Evolutionary conservation across 768 basidiomycete genomes (phyloP), one percentile per base, ranked within the genome.

Genomic region (Boletus bicolor): DNA sequence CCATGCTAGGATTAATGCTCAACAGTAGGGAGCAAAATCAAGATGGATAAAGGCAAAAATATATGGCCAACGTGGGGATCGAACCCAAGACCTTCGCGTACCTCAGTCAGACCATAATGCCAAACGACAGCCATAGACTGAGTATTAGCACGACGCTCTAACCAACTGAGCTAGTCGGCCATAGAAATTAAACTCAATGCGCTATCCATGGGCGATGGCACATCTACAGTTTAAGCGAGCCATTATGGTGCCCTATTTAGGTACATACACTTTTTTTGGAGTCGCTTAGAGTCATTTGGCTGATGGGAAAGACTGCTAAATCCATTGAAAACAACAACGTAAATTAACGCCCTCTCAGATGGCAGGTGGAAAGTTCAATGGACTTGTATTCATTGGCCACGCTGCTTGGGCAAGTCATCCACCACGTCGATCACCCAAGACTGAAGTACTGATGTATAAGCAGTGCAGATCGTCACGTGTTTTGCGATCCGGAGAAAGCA

Each of bases 121-220:
- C 10, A 21, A 45, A 19, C 0, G 3, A 52, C 42, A 19, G 4
- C 34, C 53, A 19, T 4, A 1, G 12, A 35, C 51, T 7, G 53
- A 58, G 60, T 70, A 72, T 66, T 88, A 89, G 86, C 83, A 86
- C 86, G 82, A 88, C 86, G 87, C 87, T 89, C 87, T 89, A 89
- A 89, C 87, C 88, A 89, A 77, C 88, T 90, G 87, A 90, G 88
- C 87, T 88, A 89, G 85, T 82, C 87, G 86, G 87, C 87, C 86
- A 0, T 47, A 28, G 26, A 4, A 19, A n/a, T 10, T 2, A 7
- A 4, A 0, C 0, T 0, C 14, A 24, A 10, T 21, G 4, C 1
- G 2, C 28, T 7, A 2, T 7, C 5, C 44, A 46, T 46, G 6
- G 0, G 28, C 19, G 19, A 19, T 19, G 19, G 19, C 19, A 19